phyloP scores from a whole-genome alignment of 139 green algal species.

The Dunaliella primolecta region DNA sequence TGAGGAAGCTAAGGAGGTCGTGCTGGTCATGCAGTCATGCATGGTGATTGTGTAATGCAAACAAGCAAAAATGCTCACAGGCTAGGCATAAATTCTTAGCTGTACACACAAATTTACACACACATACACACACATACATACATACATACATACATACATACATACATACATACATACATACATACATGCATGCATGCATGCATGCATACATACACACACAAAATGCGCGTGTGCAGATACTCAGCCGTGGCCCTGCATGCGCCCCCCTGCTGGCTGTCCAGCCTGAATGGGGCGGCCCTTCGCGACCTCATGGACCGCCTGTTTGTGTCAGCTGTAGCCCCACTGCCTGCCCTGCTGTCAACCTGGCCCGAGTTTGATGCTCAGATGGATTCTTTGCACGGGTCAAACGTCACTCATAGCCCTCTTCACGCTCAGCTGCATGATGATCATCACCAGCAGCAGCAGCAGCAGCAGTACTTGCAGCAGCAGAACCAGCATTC shows the following conservation, averaged over 20 bases:
- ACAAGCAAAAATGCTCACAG: too few relatives aligned
- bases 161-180: background rate
- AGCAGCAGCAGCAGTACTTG: background rate
- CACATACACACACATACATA: background rate
- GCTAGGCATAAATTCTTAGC: too few relatives aligned
- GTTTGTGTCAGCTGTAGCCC: background rate
- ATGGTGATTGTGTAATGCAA: too few relatives aligned
- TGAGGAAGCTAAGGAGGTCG: too few relatives aligned
- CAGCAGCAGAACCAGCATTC: background rate
- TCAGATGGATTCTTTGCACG: background rate
- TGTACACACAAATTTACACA: background rate
- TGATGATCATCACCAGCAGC: background rate
- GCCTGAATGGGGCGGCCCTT: background rate
- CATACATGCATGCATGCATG: background rate
- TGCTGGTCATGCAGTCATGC: too few relatives aligned
- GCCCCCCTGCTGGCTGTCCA: background rate
- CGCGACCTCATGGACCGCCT: background rate
- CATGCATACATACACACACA: background rate
- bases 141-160: background rate
- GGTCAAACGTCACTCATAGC: too few relatives aligned
- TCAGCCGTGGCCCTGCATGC: background rate
- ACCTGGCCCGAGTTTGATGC: background rate
- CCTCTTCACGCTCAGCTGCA: too few relatives aligned
- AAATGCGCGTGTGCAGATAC: too few relatives aligned
- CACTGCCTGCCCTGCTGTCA: background rate